Evolutionary conservation across 495 filamentous ascomycete species (phyloP).

Genomic region (Barbatosphaeria neglecta): DNA sequence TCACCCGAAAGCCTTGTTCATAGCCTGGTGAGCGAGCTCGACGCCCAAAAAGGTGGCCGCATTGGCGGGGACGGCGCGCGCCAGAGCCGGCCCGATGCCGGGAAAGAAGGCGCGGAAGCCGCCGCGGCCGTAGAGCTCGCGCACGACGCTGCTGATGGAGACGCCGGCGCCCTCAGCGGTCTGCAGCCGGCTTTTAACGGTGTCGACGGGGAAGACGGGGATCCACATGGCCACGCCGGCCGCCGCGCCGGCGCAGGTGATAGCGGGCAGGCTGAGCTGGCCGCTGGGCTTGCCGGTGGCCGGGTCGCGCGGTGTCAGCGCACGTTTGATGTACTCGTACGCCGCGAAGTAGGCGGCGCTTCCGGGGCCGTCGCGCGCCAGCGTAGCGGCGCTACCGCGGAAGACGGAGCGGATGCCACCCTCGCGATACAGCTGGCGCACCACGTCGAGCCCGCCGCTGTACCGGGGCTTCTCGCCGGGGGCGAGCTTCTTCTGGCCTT

Average conservation of each 20-base stretch:
- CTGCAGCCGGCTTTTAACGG: constrained; percentile 88
- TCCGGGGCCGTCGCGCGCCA: constrained; percentile 87
- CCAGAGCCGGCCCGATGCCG: constrained; percentile 84
- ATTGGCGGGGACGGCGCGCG: constrained; percentile 89
- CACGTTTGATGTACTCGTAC: constrained; percentile 88
- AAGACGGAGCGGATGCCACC: constrained; percentile 86
- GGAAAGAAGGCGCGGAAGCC: constrained; percentile 95
- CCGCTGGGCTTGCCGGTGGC: constrained; percentile 57
- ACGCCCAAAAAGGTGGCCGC: constrained; percentile 65
- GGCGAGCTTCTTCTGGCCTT: constrained; percentile 76
- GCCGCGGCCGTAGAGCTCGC: constrained; percentile 63
- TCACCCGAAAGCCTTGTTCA: constrained; percentile 59
- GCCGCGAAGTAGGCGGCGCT: constrained; percentile 92
- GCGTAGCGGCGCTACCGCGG: constrained; percentile 78
- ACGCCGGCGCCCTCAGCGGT: constrained; percentile 70
- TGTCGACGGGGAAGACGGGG: constrained; percentile 95
- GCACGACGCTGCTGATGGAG: constrained; percentile 69
- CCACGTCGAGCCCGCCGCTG: constrained; percentile 80
- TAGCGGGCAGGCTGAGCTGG: constrained; percentile 65
- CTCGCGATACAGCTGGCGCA: constrained; percentile 84
- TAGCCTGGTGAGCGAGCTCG: constrained; percentile 69
- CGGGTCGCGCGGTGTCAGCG: constrained; percentile 74
- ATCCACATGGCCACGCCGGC: constrained; percentile 99
- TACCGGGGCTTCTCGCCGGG: constrained; percentile 92
- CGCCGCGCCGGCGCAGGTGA: constrained; percentile 77